Evolutionary conservation across 75 land plant species (phyloP), one percentile per base, ranked within the genome.

Genomic region (Picea sitchensis): DNA sequence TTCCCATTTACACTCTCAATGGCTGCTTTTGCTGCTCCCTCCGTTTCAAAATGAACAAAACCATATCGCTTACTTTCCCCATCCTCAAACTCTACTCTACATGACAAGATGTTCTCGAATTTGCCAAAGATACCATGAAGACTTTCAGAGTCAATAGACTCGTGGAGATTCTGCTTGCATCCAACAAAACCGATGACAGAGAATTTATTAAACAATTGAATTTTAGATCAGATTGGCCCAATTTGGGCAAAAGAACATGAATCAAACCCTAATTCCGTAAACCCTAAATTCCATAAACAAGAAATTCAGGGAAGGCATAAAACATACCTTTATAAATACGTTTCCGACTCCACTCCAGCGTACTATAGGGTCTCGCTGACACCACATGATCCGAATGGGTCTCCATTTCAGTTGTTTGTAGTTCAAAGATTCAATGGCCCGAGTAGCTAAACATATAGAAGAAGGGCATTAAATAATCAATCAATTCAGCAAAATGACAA

Each of bases 21-120:
- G 20, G 94, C 90, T 44, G 82, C 59, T 65, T 76, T 78, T 59
- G 92, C 92, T 75, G 87, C 81, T 57, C 88, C 84, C 20, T 90
- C 90, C 61, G 93, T 76, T 2, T 88, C 89, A 83, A 84, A 92
- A 41, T 92, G 92, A n/a, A 92, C 91, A 80, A 88, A 92, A 1
- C 94, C 94, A 78, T 84, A 83, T 21, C 94, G 92, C 73, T 77
- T 88, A 80, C 92, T 78, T 82, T 88, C 0, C 30, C 93, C 94
- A 80, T 88, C 89, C 21, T 81, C 77, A 57, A 36, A 64, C 54
- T 67, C 90, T 17, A 92, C 90, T 80, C 90, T 92, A 77, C 87
- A 86, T 4, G 94, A 92, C 58, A 88, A 71, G 21, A 92, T 88
- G 18, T 81, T 82, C 44, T 92, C 94, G 75, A 79, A 87, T 58